phyloP scores from a whole-genome alignment of 108 stramenopile genomes.

The Aureococcus anophagefferens region DNA sequence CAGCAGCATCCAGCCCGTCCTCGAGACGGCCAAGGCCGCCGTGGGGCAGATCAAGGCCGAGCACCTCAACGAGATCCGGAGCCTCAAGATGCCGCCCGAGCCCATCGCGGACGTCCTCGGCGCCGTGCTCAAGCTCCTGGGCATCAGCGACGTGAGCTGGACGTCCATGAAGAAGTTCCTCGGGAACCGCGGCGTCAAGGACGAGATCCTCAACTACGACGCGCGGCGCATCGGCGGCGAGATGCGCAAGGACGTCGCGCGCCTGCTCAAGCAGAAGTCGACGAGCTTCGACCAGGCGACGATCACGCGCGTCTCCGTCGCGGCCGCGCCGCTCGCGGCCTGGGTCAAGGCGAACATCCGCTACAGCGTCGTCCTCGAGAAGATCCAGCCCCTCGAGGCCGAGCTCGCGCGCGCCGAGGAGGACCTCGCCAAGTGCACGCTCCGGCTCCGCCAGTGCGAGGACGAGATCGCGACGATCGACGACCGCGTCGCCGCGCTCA shows the following conservation, averaged over 20 bases:
- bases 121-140: constrained; percentile 50
- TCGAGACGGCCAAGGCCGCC: constrained; percentile 49
- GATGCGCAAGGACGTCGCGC: constrained; percentile 35
- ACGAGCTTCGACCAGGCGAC: constrained; percentile 38
- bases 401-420: constrained; percentile 33
- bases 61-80: constrained; percentile 46
- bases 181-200: constrained; percentile 49
- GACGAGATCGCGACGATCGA: constrained; percentile 47
- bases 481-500: constrained; percentile 27
- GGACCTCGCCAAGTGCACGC: constrained; percentile 25
- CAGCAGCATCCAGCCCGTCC: constrained; percentile 37
- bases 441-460: constrained; percentile 33
- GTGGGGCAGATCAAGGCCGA: constrained; percentile 46
- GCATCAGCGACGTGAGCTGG: constrained; percentile 47
- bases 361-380: constrained; percentile 45
- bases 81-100: constrained; percentile 47
- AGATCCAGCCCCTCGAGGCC: constrained; percentile 43
- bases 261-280: constrained; percentile 37
- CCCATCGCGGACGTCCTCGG: constrained; percentile 45
- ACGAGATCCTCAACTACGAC: constrained; percentile 51
- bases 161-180: constrained; percentile 49
- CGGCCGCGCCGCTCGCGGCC: constrained; percentile 47
- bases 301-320: constrained; percentile 43
- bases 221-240: constrained; percentile 37
- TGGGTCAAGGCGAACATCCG: constrained; percentile 58